Evolutionary conservation across 169 alveolate species (phyloP).

Genomic region (Plasmodium gonderi): DNA sequence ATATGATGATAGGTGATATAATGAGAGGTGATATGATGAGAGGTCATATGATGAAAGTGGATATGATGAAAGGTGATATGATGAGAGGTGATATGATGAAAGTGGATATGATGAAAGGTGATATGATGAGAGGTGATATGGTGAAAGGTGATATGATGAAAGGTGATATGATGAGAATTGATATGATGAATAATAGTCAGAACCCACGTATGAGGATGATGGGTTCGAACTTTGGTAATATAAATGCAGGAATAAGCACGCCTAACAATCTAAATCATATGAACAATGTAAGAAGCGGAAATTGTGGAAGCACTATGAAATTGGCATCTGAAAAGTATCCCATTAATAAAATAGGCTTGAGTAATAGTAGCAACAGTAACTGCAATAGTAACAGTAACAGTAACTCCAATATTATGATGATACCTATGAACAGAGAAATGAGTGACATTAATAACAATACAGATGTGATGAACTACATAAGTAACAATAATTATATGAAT

Average conservation of each 20-base stretch:
- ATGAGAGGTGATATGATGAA: neutral
- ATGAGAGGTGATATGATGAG: too few species aligned
- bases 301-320: neutral
- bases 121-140: neutral
- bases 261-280: neutral
- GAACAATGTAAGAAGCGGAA: neutral
- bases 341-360: neutral
- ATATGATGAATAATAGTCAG: slow-evolving; percentile 16
- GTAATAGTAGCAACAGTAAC: neutral
- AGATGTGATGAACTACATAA: slow-evolving; percentile 12
- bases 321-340: neutral
- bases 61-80: neutral
- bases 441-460: neutral
- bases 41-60: neutral
- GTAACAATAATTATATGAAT: slow-evolving; percentile 17
- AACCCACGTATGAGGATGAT: neutral
- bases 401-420: neutral
- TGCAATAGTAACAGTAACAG: neutral
- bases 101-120: neutral
- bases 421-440: slow-evolving; percentile 6
- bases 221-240: neutral
- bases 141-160: neutral
- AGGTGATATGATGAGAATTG: neutral
- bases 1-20: too few species aligned
- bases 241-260: neutral